Conservation (phyloP, 345 rosid genomes). For the Lumnitzera racemosa region DNA sequence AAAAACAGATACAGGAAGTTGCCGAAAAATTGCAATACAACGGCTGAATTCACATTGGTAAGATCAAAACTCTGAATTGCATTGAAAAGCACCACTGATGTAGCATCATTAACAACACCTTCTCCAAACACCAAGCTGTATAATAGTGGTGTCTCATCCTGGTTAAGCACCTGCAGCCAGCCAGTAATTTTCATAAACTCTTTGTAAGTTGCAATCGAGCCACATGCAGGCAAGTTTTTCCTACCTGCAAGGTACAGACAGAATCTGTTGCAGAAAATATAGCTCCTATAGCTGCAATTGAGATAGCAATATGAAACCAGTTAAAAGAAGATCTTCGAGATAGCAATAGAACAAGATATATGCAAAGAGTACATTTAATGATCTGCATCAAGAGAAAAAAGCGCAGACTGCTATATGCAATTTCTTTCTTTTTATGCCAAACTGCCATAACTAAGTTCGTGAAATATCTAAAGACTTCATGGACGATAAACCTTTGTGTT, state of each 20-base stretch:
- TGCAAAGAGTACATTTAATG: too few species aligned
- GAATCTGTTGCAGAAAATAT: slow-evolving; percentile 98
- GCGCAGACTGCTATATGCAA: too few species aligned
- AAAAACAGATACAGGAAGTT: slow-evolving; percentile 68
- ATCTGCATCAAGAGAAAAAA: too few species aligned
- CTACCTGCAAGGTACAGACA: slow-evolving; percentile 95
- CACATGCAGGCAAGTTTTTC: background rate
- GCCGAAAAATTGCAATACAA: slow-evolving; percentile 53
- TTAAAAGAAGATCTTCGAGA: background rate
- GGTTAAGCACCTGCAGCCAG: slow-evolving; percentile 65
- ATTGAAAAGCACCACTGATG: slow-evolving; percentile 93
- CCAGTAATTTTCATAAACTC: too few species aligned
- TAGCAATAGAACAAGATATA: background rate
- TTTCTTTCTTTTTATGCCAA: too few species aligned
- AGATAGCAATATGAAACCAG: slow-evolving; percentile 8
- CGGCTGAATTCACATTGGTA: slow-evolving; percentile 44
- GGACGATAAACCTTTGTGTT: background rate
- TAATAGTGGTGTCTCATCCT: slow-evolving; percentile 83
- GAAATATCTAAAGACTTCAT: too few species aligned
- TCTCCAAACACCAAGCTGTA: slow-evolving; percentile 95
- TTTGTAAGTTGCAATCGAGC: too few species aligned
- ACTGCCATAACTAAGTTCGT: too few species aligned
- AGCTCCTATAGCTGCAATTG: slow-evolving; percentile 79
- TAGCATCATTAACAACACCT: slow-evolving; percentile 96
- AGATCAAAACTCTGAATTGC: slow-evolving; percentile 88